Percentiles rank a stretch among this genome's conserved stretches.
phyloP scores from a whole-genome alignment of 2,329 filamentous ascomycete species.

The Exophiala spinifera region DNA sequence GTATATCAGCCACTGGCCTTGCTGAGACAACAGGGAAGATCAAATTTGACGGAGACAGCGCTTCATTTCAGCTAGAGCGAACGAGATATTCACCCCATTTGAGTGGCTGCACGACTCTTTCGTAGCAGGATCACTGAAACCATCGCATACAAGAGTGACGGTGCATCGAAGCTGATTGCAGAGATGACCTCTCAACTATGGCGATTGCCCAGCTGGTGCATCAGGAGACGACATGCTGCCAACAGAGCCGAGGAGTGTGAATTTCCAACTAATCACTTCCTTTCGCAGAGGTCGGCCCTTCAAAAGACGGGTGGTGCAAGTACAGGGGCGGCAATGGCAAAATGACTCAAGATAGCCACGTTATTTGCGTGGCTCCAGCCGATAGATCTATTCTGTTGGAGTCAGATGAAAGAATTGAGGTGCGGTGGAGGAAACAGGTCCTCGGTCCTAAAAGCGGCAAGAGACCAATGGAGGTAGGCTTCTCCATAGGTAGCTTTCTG shows the following conservation, averaged over 20 bases:
- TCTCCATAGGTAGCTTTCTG: too few relatives aligned
- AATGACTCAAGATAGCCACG: too few relatives aligned
- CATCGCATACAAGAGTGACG: constrained; percentile 13
- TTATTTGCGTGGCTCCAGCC: too few relatives aligned
- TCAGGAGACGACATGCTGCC: constrained; percentile 13
- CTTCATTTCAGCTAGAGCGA: not conserved
- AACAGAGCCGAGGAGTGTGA: constrained; percentile 6
- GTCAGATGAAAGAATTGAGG: too few relatives aligned
- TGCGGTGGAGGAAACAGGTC: too few relatives aligned
- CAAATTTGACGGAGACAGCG: too few relatives aligned
- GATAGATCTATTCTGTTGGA: too few relatives aligned
- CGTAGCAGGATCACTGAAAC: constrained; percentile 16
- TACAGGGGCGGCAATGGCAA: too few relatives aligned
- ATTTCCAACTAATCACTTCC: constrained; percentile 17
- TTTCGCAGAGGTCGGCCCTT: constrained; percentile 14
- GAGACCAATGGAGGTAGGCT: too few relatives aligned
- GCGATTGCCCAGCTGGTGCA: constrained; percentile 8
- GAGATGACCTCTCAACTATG: constrained; percentile 9
- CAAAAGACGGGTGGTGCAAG: constrained; percentile 15
- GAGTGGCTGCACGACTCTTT: constrained; percentile 8
- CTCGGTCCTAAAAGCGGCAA: too few relatives aligned
- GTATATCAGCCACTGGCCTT: too few relatives aligned
- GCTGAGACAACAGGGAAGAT: too few relatives aligned
- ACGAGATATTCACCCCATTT: constrained; percentile 9
- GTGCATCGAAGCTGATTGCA: constrained; percentile 3